A percentile compares a stretch with the other conserved stretches of the same genome.
Evolutionary conservation across 2,329 filamentous ascomycete genomes (phyloP).

Genomic region (Colletotrichum gigasporum): DNA sequence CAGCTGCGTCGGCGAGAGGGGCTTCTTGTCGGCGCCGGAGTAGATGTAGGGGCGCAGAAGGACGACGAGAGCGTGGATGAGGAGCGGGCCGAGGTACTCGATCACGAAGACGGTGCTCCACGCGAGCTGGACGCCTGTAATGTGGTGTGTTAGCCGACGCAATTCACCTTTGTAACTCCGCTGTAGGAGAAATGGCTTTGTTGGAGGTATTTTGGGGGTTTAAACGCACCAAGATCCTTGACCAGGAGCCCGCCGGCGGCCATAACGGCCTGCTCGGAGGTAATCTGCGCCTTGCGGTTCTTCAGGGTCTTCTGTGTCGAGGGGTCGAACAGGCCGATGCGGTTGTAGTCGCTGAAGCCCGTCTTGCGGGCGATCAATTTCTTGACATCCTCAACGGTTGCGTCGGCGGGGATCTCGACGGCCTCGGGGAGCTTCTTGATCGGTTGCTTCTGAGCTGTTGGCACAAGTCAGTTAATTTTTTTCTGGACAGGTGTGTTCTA

Average conservation of each 20-base stretch:
- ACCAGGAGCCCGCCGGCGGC: conserved; percentile 74
- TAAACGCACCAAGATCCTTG: conserved; percentile 84
- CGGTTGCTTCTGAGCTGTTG: conserved; percentile 56
- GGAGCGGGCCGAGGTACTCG: conserved; percentile 91
- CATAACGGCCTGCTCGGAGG: conserved; percentile 57
- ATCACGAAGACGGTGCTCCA: conserved; percentile 96
- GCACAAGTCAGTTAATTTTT: conserved; percentile 6
- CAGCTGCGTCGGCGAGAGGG: conserved; percentile 74
- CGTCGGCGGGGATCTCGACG: conserved; percentile 57
- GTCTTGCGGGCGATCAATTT: conserved; percentile 59
- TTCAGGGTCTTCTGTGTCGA: conserved; percentile 70
- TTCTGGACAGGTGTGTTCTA: neutral
- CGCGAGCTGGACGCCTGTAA: conserved; percentile 82
- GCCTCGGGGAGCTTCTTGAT: conserved; percentile 64
- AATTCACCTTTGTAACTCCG: too few species aligned
- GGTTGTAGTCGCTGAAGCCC: conserved; percentile 66
- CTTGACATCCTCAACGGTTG: conserved; percentile 71
- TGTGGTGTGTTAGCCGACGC: conserved; percentile 8
- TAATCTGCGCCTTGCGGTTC: conserved; percentile 65
- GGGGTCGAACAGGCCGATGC: conserved; percentile 70
- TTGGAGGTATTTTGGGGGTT: neutral
- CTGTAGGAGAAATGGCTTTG: neutral
- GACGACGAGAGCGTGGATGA: conserved; percentile 83
- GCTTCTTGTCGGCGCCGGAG: conserved; percentile 49
- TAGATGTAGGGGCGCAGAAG: conserved; percentile 74